Conservation (phyloP, 441 rosid species). For the Erodium texanum region DNA sequence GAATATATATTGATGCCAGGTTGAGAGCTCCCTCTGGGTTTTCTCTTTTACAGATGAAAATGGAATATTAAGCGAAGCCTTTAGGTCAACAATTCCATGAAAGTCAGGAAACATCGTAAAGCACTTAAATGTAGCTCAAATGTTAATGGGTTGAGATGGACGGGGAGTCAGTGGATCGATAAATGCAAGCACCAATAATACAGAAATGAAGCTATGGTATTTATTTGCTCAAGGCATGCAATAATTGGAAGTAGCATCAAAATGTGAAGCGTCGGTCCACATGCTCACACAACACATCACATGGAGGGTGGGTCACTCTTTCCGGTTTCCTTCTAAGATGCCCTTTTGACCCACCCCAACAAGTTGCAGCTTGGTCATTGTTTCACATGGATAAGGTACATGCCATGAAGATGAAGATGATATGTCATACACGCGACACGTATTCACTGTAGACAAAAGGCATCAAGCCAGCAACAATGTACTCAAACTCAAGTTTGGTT, state of each 20-base stretch:
- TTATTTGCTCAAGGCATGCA: neutral
- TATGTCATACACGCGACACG: neutral
- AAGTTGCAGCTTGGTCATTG: neutral
- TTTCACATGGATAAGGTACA: neutral
- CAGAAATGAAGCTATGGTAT: constrained; percentile 7
- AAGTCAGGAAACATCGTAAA: too few species aligned
- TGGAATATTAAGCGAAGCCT: too few species aligned
- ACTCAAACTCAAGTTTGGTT: neutral
- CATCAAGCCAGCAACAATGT: neutral
- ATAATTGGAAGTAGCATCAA: constrained; percentile 11
- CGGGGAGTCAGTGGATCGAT: too few species aligned
- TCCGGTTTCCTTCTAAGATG: constrained; percentile 9
- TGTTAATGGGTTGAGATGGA: too few species aligned
- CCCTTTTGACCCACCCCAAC: constrained; percentile 21
- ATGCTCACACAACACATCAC: constrained; percentile 22
- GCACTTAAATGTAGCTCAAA: too few species aligned
- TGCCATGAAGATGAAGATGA: neutral
- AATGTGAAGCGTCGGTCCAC: constrained; percentile 18
- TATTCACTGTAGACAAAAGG: too few species aligned
- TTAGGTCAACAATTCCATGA: too few species aligned
- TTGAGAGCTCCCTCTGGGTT: too few species aligned
- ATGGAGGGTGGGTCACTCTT: constrained; percentile 18
- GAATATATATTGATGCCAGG: too few species aligned
- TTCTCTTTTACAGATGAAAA: too few species aligned
- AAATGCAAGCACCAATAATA: constrained; percentile 7